Conservation (phyloP, 345 rosid species). For the Pistacia integerrima region DNA sequence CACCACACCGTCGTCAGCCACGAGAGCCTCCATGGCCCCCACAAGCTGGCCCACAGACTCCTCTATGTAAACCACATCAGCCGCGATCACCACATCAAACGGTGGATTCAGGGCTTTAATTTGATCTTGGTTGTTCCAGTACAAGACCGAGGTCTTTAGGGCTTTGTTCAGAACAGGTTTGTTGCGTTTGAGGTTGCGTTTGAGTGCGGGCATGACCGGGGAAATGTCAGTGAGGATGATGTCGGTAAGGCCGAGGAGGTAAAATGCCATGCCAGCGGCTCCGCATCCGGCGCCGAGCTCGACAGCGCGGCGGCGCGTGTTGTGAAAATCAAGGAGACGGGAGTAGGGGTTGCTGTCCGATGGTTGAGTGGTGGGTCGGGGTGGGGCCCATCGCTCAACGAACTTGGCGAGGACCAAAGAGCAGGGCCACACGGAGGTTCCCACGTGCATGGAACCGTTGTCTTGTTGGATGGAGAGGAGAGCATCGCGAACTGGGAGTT, state of each 20-base stretch:
- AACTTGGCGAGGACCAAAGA: conserved; percentile 88
- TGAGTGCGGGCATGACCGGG: conserved; percentile 89
- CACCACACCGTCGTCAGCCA: conserved; percentile 76
- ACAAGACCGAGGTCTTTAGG: conserved; percentile 56
- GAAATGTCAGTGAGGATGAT: conserved; percentile 82
- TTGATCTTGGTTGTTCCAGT: conserved; percentile 74
- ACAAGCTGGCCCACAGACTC: conserved; percentile 63
- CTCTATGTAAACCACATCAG: conserved; percentile 89
- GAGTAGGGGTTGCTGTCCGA: conserved; percentile 55
- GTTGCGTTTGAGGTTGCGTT: conserved; percentile 91
- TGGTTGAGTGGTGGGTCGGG: conserved; percentile 16
- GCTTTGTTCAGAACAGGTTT: conserved; percentile 62
- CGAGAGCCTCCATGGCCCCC: conserved; percentile 62
- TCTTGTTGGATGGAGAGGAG: conserved; percentile 76
- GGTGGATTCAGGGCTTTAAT: conserved; percentile 67
- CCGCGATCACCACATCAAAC: conserved; percentile 76
- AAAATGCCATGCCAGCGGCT: conserved; percentile 83
- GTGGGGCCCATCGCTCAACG: conserved; percentile 81
- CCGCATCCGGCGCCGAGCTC: conserved; percentile 95
- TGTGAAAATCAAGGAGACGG: conserved; percentile 59
- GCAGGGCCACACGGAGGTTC: conserved; percentile 95
- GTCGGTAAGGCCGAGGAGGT: conserved; percentile 73
- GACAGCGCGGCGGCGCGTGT: conserved; percentile 54
- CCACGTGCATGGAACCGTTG: conserved; percentile 87
- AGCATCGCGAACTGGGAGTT: conserved; percentile 60